Evolutionary conservation across 2,329 filamentous ascomycete genomes (phyloP).

Genomic region (Neofusicoccum laricinum): DNA sequence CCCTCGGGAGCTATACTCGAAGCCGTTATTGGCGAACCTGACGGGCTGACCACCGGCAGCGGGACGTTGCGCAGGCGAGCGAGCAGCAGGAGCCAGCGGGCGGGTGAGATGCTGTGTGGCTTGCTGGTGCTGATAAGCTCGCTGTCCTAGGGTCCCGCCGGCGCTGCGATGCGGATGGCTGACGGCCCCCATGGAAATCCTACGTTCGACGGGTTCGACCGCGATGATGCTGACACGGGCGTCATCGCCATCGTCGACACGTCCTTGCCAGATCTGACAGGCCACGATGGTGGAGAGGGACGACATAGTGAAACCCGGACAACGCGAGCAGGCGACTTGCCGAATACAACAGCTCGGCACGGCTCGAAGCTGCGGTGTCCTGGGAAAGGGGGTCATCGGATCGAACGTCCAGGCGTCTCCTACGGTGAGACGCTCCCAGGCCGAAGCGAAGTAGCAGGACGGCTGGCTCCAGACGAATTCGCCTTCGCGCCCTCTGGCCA

Average conservation of each 20-base stretch:
- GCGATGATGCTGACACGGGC: not conserved
- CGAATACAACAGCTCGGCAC: not conserved
- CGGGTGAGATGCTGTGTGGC: constrained; percentile 5
- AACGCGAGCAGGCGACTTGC: not conserved
- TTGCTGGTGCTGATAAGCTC: constrained; percentile 7
- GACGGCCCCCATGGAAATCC: not conserved
- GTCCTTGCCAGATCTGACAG: not conserved
- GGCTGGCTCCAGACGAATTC: not conserved
- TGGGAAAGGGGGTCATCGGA: not conserved
- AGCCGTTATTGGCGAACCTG: not conserved
- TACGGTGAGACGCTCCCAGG: not conserved
- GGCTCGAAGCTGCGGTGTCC: not conserved
- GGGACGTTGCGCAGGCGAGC: constrained; percentile 7
- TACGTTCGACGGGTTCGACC: not conserved
- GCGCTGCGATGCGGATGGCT: not conserved
- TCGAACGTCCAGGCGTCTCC: not conserved
- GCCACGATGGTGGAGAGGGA: not conserved
- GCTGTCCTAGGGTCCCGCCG: not conserved
- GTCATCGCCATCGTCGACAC: not conserved
- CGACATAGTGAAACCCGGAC: not conserved
- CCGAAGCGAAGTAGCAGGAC: constrained; percentile 13
- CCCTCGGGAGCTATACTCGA: not conserved
- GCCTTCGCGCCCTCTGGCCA: not conserved
- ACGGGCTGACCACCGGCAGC: not conserved
- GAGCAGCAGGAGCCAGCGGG: not conserved